Evolutionary conservation across 2,329 filamentous ascomycete genomes (phyloP).

Genomic region (Tolypocladium nubicola): DNA sequence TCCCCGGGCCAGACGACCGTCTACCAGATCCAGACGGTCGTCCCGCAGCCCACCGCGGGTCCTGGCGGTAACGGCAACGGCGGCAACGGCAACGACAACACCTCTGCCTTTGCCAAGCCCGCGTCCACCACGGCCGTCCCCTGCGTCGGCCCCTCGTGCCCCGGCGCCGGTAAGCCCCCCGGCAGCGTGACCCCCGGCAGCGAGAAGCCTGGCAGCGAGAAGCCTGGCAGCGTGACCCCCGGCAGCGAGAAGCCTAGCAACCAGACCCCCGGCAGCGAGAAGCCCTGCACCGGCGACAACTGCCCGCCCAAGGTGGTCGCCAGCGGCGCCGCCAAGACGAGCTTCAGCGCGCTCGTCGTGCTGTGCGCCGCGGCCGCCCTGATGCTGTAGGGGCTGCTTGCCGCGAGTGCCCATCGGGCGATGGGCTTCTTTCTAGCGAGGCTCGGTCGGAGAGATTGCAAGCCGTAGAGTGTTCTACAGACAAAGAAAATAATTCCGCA

Average conservation of each 20-base stretch:
- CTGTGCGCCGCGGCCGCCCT: slow-evolving; percentile 9
- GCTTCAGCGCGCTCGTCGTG: slow-evolving; percentile 10
- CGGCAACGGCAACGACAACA: neutral
- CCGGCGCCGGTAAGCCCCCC: neutral
- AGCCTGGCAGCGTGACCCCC: too few relatives aligned
- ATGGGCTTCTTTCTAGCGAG: neutral
- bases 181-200: neutral
- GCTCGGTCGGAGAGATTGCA: too few relatives aligned
- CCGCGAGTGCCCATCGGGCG: neutral
- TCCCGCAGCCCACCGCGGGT: neutral
- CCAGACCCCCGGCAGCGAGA: neutral
- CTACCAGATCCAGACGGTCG: neutral
- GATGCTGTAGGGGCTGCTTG: slow-evolving; percentile 7
- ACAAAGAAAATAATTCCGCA: too few relatives aligned
- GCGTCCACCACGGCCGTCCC: neutral
- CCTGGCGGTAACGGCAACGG: neutral
- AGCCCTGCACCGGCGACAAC: slow-evolving; percentile 5
- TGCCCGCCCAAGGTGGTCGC: slow-evolving; percentile 1
- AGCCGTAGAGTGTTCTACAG: too few relatives aligned
- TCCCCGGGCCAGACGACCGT: neutral
- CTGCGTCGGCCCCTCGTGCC: slow-evolving; percentile 1
- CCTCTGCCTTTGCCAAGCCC: neutral
- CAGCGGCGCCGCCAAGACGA: slow-evolving; percentile 9
- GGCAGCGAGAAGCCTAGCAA: too few relatives aligned
- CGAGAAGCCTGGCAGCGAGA: neutral